Conservation (phyloP, 2,329 filamentous ascomycete species). For the Emericellopsis atlantica region DNA sequence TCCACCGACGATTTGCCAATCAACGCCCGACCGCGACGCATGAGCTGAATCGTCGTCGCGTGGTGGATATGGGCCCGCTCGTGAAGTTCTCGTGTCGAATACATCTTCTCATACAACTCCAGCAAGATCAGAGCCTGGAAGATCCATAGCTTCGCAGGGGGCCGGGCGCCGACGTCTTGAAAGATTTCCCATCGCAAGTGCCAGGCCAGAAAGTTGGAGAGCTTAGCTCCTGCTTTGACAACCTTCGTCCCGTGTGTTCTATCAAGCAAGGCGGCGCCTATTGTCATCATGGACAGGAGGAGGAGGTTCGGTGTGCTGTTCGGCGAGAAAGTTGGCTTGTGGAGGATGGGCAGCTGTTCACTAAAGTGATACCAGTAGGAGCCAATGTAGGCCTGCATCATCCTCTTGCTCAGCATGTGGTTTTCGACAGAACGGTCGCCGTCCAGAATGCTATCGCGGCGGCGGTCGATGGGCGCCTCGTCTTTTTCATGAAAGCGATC, state of each 20-base stretch:
- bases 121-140: constrained; percentile 84
- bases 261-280: constrained; percentile 82
- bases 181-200: constrained; percentile 95
- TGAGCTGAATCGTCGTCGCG: constrained; percentile 85
- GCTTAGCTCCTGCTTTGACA: constrained; percentile 63
- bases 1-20: constrained; percentile 78
- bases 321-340: constrained; percentile 85
- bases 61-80: constrained; percentile 95
- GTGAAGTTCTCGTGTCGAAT: constrained; percentile 80
- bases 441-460: constrained; percentile 65
- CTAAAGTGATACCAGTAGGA: constrained; percentile 96
- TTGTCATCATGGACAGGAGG: constrained; percentile 79
- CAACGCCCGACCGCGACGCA: constrained; percentile 84
- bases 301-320: constrained; percentile 78
- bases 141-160: constrained; percentile 89
- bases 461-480: constrained; percentile 58
- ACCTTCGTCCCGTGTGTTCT: constrained; percentile 64
- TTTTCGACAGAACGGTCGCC: constrained; percentile 57
- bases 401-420: constrained; percentile 68
- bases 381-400: constrained; percentile 91
- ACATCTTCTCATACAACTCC: constrained; percentile 97
- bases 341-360: constrained; percentile 84
- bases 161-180: constrained; percentile 77
- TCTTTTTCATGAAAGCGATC: constrained; percentile 72
- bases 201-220: constrained; percentile 85